Evolutionary conservation across 148 eudicot species (phyloP), one percentile per base, ranked within the genome.

Genomic region (Tetragonia tetragonoides): DNA sequence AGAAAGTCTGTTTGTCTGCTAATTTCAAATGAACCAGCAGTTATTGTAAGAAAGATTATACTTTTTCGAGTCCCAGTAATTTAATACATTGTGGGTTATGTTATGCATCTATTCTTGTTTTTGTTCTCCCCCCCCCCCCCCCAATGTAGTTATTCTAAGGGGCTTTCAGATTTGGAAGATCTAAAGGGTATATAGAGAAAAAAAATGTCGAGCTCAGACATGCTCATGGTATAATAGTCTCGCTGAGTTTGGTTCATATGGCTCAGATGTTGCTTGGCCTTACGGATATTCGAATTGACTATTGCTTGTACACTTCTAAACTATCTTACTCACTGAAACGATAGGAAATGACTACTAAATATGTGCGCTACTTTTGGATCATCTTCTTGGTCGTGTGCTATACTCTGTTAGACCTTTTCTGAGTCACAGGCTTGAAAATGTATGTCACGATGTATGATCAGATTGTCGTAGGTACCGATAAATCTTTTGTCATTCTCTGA

Each of bases 251-350:
- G 66, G 51, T 72, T 72, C 47, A 18, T 39, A 10, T 40, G 51
- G 66, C 41, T 57, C n/a, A 17, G 63, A 73, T 73, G 76, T 20
- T 3, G 17, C 59, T 40, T 62, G 68, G 40, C 41, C 68, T 46
- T 59, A 41, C 51, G 3, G 15, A 47, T 71, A 40, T 37, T 37
- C 44, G n/a, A 44, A 41, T 3, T 10, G 24, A 54, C 70, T 21
- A 12, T 66, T 37, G 23, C n/a, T 64, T 65, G 14, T 60, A 3
- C 34, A 18, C 40, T 51, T 10, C 21, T 16, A 51, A 28, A 20
- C 18, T 41, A 34, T 39, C 63, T 54, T 66, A 65, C 20, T 41
- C 14, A 34, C 54, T 34, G n/a, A 44, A 68, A 68, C 10, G 44
- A 53, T 20, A 56, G 38, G 44, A 46, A 21, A 15, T n/a, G 20